These are phyloP conservation scores for Penicillium argentinense DNA, from an alignment of 495 filamentous ascomycete genomes.

Conservation along the genomic window DNA sequence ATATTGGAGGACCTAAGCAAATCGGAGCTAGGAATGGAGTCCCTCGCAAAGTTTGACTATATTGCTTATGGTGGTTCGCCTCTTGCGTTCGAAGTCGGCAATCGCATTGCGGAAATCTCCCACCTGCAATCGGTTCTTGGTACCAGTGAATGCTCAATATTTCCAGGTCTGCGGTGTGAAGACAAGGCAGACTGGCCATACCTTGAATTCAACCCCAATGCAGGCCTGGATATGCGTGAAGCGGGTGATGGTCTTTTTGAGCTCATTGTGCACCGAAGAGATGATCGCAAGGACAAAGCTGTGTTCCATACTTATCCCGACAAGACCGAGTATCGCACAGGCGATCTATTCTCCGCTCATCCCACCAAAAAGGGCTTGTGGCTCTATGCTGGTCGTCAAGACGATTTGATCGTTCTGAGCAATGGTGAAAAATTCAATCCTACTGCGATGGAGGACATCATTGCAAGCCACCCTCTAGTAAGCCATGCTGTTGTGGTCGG, in stretches of 20 bases:
- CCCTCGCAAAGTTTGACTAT: background rate
- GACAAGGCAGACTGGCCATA: conserved; percentile 47
- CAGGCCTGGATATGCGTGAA: conserved; percentile 39
- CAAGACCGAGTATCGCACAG: conserved; percentile 10
- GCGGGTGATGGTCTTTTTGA: conserved; percentile 46
- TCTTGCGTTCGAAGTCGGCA: conserved; percentile 2
- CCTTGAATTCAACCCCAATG: conserved; percentile 45
- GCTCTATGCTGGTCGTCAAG: conserved; percentile 28
- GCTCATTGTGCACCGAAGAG: conserved; percentile 27
- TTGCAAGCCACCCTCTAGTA: conserved; percentile 9
- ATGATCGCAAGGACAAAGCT: conserved; percentile 1
- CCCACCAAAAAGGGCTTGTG: conserved; percentile 22
- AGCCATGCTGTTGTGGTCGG: conserved; percentile 4
- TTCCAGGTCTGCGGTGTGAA: conserved; percentile 1
- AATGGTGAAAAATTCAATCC: conserved; percentile 19
- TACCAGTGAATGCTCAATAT: conserved; percentile 10
- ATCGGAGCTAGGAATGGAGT: conserved; percentile 6
- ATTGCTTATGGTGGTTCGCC: conserved; percentile 11
- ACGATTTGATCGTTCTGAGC: conserved; percentile 37
- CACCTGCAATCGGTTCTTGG: conserved; percentile 13
- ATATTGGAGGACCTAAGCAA: conserved; percentile 5
- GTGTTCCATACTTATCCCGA: conserved; percentile 17
- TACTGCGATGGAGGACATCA: conserved; percentile 8
- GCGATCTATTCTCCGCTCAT: conserved; percentile 16
- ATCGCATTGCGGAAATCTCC: conserved; percentile 5